Evolutionary conservation across 2,329 filamentous ascomycete genomes (phyloP).

Genomic region (Colletotrichum horii): DNA sequence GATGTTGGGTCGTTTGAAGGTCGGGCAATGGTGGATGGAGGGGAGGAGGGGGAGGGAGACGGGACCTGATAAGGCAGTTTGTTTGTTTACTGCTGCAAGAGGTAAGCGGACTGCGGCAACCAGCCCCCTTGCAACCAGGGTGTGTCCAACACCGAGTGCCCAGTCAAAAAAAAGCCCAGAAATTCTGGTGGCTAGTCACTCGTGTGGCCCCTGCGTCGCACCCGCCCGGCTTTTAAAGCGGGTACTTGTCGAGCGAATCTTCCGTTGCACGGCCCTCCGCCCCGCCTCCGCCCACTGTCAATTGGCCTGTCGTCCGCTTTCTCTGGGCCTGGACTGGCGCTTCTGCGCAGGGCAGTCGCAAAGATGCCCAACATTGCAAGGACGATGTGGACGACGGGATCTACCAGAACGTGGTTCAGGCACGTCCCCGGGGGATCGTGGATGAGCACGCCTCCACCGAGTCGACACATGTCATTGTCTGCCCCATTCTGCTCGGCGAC

Average conservation of each 20-base stretch:
- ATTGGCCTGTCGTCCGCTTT: slow-evolving; percentile 15
- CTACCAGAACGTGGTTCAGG: neutral
- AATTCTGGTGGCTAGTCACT: slow-evolving; percentile 17
- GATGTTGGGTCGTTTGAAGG: slow-evolving; percentile 25
- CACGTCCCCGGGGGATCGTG: neutral
- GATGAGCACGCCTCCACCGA: neutral
- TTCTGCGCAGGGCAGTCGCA: neutral
- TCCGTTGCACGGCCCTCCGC: slow-evolving; percentile 17
- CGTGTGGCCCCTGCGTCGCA: slow-evolving; percentile 16
- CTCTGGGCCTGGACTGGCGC: slow-evolving; percentile 5
- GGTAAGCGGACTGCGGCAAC: slow-evolving; percentile 16
- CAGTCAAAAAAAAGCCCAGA: neutral
- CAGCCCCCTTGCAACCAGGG: slow-evolving; percentile 20
- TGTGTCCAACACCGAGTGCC: neutral
- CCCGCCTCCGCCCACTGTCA: slow-evolving; percentile 12
- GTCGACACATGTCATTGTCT: slow-evolving; percentile 3
- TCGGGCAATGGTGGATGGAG: slow-evolving; percentile 18
- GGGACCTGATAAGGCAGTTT: slow-evolving; percentile 37
- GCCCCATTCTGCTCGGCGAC: neutral
- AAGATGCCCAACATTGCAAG: slow-evolving; percentile 13
- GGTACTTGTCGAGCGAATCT: neutral
- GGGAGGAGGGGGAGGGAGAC: slow-evolving; percentile 18
- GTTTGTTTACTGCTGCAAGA: slow-evolving; percentile 37
- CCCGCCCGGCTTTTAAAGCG: slow-evolving; percentile 5
- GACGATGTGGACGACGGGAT: neutral